These are phyloP conservation scores for Gnomoniopsis sp. DNA, from an alignment of 2,329 filamentous ascomycete genomes.

Conservation along the genomic window DNA sequence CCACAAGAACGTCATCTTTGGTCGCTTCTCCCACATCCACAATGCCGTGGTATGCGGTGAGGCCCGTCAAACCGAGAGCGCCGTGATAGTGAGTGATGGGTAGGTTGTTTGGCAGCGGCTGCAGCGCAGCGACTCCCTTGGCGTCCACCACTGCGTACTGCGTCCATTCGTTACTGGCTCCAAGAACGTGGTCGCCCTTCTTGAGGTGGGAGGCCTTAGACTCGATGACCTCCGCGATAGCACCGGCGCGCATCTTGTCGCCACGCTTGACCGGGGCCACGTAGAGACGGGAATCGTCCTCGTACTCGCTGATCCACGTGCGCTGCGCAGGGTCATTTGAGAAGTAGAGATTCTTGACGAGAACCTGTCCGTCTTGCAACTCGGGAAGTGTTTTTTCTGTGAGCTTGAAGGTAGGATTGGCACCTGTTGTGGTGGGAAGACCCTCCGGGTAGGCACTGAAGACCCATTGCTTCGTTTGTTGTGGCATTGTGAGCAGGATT, in stretches of 20 bases:
- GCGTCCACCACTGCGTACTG: conserved; percentile 22
- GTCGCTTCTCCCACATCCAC: conserved; percentile 32
- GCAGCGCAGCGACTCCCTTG: conserved; percentile 14
- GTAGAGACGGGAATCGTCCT: conserved; percentile 26
- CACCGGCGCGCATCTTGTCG: conserved; percentile 26
- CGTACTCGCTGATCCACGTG: conserved; percentile 26
- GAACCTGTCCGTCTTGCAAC: conserved; percentile 24
- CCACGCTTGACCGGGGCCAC: conserved; percentile 24
- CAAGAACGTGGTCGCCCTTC: conserved; percentile 23
- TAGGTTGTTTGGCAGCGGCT: conserved; percentile 22
- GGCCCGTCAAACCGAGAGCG: conserved; percentile 27
- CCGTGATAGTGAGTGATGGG: conserved; percentile 26
- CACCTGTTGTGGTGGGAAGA: conserved; percentile 24
- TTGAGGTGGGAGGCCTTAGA: conserved; percentile 22
- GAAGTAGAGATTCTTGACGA: conserved; percentile 25
- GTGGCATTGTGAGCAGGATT: not conserved
- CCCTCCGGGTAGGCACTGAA: conserved; percentile 24
- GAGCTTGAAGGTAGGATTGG: conserved; percentile 27
- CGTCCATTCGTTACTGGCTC: conserved; percentile 23
- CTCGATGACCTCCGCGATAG: conserved; percentile 27
- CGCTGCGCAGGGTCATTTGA: conserved; percentile 29
- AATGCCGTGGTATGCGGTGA: conserved; percentile 45
- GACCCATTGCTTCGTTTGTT: conserved; percentile 26
- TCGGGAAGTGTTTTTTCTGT: conserved; percentile 22
- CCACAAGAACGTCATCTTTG: conserved; percentile 39